Evolutionary conservation across 1,284 basidiomycete species (phyloP).

Genomic region (Phlebopus sp.): DNA sequence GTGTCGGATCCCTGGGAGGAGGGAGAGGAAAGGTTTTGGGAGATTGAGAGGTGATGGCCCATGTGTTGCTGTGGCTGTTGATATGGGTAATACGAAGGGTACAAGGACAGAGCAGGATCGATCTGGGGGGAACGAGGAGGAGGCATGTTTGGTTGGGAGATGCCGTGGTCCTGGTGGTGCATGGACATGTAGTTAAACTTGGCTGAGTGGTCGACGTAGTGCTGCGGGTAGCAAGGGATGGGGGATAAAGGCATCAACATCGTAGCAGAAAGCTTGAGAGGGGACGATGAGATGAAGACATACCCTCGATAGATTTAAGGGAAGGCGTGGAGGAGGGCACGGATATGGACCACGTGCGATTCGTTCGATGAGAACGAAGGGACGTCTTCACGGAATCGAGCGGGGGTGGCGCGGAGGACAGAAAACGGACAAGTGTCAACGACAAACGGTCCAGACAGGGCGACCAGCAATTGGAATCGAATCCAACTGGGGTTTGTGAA

Average conservation of each 20-base stretch:
- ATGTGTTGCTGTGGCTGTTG: constrained; percentile 42
- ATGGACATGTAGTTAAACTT: constrained; percentile 29
- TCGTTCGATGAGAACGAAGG: constrained; percentile 5
- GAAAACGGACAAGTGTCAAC: constrained; percentile 5
- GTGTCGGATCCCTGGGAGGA: constrained; percentile 75
- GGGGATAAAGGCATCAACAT: constrained; percentile 20
- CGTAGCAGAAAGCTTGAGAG: not conserved
- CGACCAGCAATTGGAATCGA: not conserved
- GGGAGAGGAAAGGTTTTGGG: constrained; percentile 55
- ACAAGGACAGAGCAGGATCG: constrained; percentile 64
- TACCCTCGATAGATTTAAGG: constrained; percentile 15
- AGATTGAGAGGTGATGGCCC: constrained; percentile 45
- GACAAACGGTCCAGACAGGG: not conserved
- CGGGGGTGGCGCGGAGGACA: constrained; percentile 6
- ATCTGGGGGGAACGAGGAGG: constrained; percentile 58
- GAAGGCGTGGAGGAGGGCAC: not conserved
- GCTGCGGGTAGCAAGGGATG: constrained; percentile 23
- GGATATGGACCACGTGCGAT: constrained; percentile 13
- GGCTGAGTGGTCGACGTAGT: constrained; percentile 11
- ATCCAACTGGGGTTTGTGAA: not conserved
- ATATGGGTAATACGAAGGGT: constrained; percentile 55
- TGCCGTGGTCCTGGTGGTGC: constrained; percentile 37
- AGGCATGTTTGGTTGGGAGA: constrained; percentile 45
- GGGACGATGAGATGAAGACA: constrained; percentile 5
- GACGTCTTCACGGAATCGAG: constrained; percentile 8